phyloP scores from a whole-genome alignment of 495 filamentous ascomycete genomes.

The Daldinia caldariorum region DNA sequence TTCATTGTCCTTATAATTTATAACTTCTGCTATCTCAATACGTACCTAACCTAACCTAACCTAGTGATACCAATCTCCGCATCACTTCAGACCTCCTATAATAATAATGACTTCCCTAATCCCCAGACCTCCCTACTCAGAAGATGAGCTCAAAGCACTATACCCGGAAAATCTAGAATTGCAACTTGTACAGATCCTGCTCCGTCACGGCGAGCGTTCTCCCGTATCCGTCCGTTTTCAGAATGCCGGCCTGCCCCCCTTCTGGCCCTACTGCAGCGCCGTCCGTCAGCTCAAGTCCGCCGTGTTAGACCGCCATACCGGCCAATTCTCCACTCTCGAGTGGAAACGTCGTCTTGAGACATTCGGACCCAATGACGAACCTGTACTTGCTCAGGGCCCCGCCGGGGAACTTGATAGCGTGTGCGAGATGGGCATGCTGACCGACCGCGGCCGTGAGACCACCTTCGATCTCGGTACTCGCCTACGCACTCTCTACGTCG shows the following conservation, averaged over 20 bases:
- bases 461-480: slow-evolving; percentile 83
- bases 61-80: background rate
- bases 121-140: slow-evolving; percentile 78
- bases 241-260: slow-evolving; percentile 82
- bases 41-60: no score
- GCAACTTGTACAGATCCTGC: slow-evolving; percentile 87
- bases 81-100: background rate
- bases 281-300: slow-evolving; percentile 77
- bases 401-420: slow-evolving; percentile 76
- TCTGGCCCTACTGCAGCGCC: slow-evolving; percentile 92
- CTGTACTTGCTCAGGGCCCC: slow-evolving; percentile 73
- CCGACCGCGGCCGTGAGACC: slow-evolving; percentile 84
- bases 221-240: slow-evolving; percentile 88
- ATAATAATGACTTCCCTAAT: slow-evolving; percentile 76
- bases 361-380: slow-evolving; percentile 76
- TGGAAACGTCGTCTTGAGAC: slow-evolving; percentile 85
- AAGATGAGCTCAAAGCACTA: slow-evolving; percentile 80
- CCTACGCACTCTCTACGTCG: slow-evolving; percentile 84
- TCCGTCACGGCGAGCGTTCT: slow-evolving; percentile 90
- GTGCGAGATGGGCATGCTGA: slow-evolving; percentile 88
- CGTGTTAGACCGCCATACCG: slow-evolving; percentile 60
- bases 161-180: slow-evolving; percentile 85
- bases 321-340: slow-evolving; percentile 71
- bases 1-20: background rate
- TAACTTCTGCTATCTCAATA: background rate